Percentiles rank a stretch among this genome's conserved stretches.
Conservation (phyloP, 1,284 basidiomycete species). For the Tilletia caries region DNA sequence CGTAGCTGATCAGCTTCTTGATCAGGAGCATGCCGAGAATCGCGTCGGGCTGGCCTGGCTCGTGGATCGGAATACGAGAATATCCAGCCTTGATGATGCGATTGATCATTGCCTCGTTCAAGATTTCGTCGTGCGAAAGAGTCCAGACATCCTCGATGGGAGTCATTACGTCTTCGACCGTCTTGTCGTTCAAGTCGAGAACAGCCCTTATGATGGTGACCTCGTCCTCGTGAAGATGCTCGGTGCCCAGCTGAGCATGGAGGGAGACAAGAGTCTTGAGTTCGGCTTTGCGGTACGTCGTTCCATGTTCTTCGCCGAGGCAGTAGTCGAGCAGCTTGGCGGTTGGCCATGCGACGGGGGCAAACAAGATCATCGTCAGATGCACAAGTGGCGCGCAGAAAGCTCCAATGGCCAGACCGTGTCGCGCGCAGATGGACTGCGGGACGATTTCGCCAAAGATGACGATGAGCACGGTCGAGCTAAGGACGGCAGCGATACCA, state of each 20-base stretch:
- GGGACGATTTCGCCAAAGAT: slow-evolving; percentile 57
- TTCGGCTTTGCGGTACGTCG: slow-evolving; percentile 58
- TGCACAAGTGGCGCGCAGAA: slow-evolving; percentile 72
- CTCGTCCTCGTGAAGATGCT: slow-evolving; percentile 73
- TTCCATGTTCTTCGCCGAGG: slow-evolving; percentile 57
- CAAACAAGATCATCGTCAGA: slow-evolving; percentile 55
- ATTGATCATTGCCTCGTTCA: slow-evolving; percentile 73
- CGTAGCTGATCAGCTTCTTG: slow-evolving; percentile 77
- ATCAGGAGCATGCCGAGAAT: slow-evolving; percentile 80
- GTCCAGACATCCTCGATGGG: slow-evolving; percentile 70
- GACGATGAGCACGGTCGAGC: slow-evolving; percentile 54
- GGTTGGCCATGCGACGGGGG: slow-evolving; percentile 57
- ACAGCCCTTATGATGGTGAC: slow-evolving; percentile 64
- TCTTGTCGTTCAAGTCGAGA: slow-evolving; percentile 58
- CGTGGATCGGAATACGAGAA: slow-evolving; percentile 87
- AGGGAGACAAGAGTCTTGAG: slow-evolving; percentile 80
- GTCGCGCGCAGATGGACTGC: slow-evolving; percentile 71
- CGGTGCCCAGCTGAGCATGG: slow-evolving; percentile 76
- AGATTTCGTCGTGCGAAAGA: slow-evolving; percentile 69
- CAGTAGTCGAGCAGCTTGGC: slow-evolving; percentile 55
- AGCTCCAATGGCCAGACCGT: slow-evolving; percentile 86
- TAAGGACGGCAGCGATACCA: slow-evolving; percentile 43
- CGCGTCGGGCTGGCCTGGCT: slow-evolving; percentile 68
- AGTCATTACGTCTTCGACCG: slow-evolving; percentile 67
- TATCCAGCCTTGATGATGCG: slow-evolving; percentile 68